These are phyloP conservation scores for Chrysoporthe puriensis DNA, from an alignment of 2,329 filamentous ascomycete genomes.

Conservation along the genomic window DNA sequence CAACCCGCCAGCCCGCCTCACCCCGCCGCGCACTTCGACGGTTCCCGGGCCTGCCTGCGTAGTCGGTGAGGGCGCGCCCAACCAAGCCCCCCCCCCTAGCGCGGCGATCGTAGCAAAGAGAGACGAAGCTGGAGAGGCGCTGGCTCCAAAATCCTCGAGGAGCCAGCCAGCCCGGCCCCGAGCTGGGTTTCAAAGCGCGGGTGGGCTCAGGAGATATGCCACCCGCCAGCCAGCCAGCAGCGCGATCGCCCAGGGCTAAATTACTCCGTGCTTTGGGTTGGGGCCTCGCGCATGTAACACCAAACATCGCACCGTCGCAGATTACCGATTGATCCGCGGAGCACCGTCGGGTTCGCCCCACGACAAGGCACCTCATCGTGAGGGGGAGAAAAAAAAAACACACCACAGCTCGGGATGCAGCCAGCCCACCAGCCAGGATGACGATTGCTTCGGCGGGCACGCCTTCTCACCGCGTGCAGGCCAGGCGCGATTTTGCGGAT, in stretches of 20 bases:
- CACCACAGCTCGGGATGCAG: neutral
- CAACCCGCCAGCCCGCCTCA: neutral
- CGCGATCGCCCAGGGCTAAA: neutral
- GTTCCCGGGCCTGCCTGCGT: too few relatives aligned
- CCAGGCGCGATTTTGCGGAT: neutral
- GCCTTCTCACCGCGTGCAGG: neutral
- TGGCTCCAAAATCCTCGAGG: too few relatives aligned
- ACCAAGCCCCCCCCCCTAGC: too few relatives aligned
- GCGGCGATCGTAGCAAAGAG: too few relatives aligned
- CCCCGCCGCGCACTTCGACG: neutral
- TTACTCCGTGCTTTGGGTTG: neutral
- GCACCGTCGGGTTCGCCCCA: neutral
- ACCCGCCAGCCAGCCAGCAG: neutral
- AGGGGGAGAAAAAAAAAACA: neutral
- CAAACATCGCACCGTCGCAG: neutral
- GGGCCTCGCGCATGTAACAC: neutral
- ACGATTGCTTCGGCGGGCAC: neutral
- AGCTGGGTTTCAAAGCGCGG: neutral
- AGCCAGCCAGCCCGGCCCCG: neutral
- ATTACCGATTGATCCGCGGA: slow-evolving; percentile 8
- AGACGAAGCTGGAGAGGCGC: too few relatives aligned
- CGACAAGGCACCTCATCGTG: neutral
- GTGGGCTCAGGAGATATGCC: neutral
- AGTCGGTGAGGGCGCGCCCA: neutral
- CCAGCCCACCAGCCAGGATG: neutral